A percentile compares a stretch with the other conserved stretches of the same genome.
phyloP scores from a whole-genome alignment of 306 rosid species.

The Crataegus laevigata region DNA sequence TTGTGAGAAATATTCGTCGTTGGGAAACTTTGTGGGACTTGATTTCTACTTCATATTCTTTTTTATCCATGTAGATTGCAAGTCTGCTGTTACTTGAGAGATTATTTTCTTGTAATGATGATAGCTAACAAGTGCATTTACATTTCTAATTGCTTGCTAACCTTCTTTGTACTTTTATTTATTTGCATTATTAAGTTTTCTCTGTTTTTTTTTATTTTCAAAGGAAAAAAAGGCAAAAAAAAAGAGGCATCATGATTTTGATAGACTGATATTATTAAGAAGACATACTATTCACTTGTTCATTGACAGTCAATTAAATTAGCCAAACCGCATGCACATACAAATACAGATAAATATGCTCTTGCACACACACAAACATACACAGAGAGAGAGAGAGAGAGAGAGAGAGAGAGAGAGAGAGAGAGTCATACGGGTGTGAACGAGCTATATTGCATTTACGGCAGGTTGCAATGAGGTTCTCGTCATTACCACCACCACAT shows the following conservation, averaged over 20 bases:
- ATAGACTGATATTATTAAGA: neutral
- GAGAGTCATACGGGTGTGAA: constrained; percentile 45
- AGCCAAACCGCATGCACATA: neutral
- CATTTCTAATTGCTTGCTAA: neutral
- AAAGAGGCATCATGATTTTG: neutral
- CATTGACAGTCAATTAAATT: neutral
- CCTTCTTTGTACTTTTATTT: neutral
- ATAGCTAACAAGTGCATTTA: neutral
- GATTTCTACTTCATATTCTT: neutral
- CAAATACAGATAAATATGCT: neutral
- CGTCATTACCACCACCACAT: constrained; percentile 41
- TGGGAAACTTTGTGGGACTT: neutral
- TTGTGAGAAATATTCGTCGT: neutral
- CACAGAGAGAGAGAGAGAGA: neutral
- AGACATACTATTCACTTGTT: neutral
- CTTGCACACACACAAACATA: neutral
- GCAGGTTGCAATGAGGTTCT: constrained; percentile 35
- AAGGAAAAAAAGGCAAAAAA: neutral
- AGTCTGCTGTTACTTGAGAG: neutral
- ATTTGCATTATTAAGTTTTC: neutral
- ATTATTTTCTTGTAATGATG: neutral
- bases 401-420: neutral
- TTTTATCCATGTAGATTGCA: neutral
- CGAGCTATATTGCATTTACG: constrained; percentile 31
- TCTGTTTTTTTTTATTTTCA: neutral